Percentiles rank a stretch among this genome's conserved stretches.
These are phyloP conservation scores for Umbelopsis ramanniana DNA, from an alignment of 192 early-diverging fungal species.

Conservation along the genomic window DNA sequence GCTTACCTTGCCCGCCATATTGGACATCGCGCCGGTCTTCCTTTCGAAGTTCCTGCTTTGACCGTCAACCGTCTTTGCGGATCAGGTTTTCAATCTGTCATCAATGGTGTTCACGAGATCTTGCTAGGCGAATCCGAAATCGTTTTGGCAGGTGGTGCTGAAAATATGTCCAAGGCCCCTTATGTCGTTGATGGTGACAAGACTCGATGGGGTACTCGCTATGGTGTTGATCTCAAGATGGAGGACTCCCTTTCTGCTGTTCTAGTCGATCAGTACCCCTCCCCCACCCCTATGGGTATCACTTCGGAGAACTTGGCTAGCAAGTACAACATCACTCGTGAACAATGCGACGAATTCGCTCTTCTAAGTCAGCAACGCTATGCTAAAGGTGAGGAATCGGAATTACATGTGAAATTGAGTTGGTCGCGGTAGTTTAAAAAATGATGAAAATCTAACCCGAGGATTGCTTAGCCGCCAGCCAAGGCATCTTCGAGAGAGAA, in stretches of 20 bases:
- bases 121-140: slow-evolving; percentile 78
- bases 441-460: neutral
- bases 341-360: slow-evolving; percentile 86
- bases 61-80: slow-evolving; percentile 97
- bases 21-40: slow-evolving; percentile 85
- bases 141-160: slow-evolving; percentile 88
- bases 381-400: slow-evolving; percentile 69
- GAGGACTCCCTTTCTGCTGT: slow-evolving; percentile 88
- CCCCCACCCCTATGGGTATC: slow-evolving; percentile 85
- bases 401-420: neutral
- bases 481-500: slow-evolving; percentile 80
- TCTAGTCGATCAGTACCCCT: slow-evolving; percentile 85
- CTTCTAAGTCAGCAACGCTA: slow-evolving; percentile 85
- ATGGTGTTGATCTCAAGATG: slow-evolving; percentile 86
- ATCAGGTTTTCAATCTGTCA: slow-evolving; percentile 94
- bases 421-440: neutral
- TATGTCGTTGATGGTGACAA: slow-evolving; percentile 75
- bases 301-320: slow-evolving; percentile 92
- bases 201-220: slow-evolving; percentile 80
- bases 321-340: slow-evolving; percentile 80
- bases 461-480: slow-evolving; percentile 34
- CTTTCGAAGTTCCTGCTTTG: slow-evolving; percentile 83
- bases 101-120: slow-evolving; percentile 95
- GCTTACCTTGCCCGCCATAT: slow-evolving; percentile 94
- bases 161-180: slow-evolving; percentile 94